phyloP scores from a whole-genome alignment of 805 yeast genomes.

The Isabelozyma heimii region DNA sequence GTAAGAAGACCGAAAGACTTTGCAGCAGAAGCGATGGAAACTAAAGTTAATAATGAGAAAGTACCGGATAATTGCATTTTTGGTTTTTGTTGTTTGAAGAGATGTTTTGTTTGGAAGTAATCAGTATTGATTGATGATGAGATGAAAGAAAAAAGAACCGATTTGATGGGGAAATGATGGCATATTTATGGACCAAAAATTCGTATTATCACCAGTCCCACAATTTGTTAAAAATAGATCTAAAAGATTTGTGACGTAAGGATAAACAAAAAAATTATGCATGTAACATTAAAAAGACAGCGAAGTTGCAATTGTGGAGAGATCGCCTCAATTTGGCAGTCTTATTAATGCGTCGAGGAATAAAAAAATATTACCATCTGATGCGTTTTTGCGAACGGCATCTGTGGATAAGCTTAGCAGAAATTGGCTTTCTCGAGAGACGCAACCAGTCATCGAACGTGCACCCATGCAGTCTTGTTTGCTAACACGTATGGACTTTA shows the following conservation, averaged over 20 bases:
- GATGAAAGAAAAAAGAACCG: not conserved
- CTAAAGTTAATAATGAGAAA: constrained; percentile 16
- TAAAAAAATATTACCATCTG: no score
- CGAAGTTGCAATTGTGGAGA: not conserved
- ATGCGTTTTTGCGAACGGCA: no score
- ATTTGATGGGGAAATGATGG: not conserved
- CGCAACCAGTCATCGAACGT: no score
- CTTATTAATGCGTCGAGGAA: no score
- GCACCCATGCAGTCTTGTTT: no score
- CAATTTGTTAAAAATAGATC: not conserved
- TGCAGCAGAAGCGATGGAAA: constrained; percentile 23
- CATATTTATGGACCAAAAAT: not conserved
- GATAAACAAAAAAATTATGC: no score
- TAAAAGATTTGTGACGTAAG: not conserved
- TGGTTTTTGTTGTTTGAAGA: no score
- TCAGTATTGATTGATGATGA: not conserved
- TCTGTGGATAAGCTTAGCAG: no score
- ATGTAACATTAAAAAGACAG: no score
- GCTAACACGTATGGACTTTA: no score
- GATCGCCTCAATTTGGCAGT: not conserved
- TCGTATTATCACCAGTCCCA: not conserved
- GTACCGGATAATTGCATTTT: constrained; percentile 5
- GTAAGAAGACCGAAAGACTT: constrained; percentile 15
- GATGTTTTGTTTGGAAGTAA: not conserved
- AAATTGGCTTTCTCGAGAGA: no score